Evolutionary conservation across 805 yeast genomes (phyloP).

Genomic region (Ogataea allantospora): DNA sequence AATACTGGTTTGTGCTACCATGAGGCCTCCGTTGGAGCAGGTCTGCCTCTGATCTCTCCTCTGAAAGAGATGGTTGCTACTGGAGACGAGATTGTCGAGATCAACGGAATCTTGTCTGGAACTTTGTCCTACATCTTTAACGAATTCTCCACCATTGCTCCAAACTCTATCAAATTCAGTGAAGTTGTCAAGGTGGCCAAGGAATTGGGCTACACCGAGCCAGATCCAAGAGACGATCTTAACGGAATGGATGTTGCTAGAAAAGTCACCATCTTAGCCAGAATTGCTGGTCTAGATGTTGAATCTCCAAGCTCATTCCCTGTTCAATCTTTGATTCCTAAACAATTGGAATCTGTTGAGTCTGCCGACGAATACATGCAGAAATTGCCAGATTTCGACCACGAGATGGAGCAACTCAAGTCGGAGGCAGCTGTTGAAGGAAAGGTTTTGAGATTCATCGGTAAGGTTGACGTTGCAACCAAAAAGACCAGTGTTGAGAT

Average conservation of each 20-base stretch:
- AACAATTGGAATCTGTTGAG: constrained; percentile 68
- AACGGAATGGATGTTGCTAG: constrained; percentile 98
- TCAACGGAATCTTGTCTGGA: constrained; percentile 97
- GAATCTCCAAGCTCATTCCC: constrained; percentile 91
- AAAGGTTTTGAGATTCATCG: constrained; percentile 92
- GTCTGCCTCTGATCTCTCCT: constrained; percentile 89
- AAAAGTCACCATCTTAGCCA: constrained; percentile 93
- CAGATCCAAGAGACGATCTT: constrained; percentile 98
- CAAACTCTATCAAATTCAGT: constrained; percentile 71
- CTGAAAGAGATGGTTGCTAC: constrained; percentile 85
- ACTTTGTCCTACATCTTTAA: constrained; percentile 94
- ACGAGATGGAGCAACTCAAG: constrained; percentile 72
- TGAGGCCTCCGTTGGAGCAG: constrained; percentile 99
- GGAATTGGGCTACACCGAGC: constrained; percentile 93
- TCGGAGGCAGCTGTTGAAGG: constrained; percentile 76
- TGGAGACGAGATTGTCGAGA: constrained; percentile 87
- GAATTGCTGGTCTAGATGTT: constrained; percentile 83
- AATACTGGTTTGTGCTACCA: constrained; percentile 84
- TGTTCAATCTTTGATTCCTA: constrained; percentile 90
- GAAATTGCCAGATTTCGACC: constrained; percentile 80
- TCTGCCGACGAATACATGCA: constrained; percentile 77
- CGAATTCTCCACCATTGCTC: constrained; percentile 73
- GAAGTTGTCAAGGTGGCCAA: constrained; percentile 89
- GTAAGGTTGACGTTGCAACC: constrained; percentile 75
- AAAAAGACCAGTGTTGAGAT: constrained; percentile 81